Evolutionary conservation across 192 early-diverging fungal genomes (phyloP), one percentile per base, ranked within the genome.

Genomic region (Coemansia sp.): DNA sequence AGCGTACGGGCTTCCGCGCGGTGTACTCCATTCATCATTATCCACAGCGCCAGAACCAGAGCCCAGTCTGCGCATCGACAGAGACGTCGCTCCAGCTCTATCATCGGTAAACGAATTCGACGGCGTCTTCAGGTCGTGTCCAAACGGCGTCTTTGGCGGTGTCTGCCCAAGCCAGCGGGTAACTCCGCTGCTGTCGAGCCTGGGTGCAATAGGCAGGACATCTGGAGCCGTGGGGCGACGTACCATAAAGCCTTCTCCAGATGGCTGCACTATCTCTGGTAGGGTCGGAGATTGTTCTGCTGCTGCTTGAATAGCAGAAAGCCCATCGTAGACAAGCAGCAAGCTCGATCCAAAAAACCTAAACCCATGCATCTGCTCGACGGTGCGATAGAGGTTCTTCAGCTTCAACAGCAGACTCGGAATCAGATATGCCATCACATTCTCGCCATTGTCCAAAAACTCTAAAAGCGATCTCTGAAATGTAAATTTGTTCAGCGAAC

Each of bases 311-410:
- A 63, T 61, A 8, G 74, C 68, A 8, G 71, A 62, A 21, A 76
- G 80, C 4, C 94, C 97, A 59, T 99, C 96, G 69, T 99, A 99
- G 40, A 98, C 87, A 12, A 99, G 86, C 61, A 99, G 72, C 20
- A 99, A 75, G 56, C 90, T 92, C 33, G 88, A 91, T 16, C 90
- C 90, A 78, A 96, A 99, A 67, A 99, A 99, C 10, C 97, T 86
- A 70, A 91, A 95, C 0, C 88, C 87, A 18, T 89, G 74, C 69
- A 99, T 84, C 30, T 80, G 82, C 58, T 86, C 82, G 18, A 98
- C 92, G 16, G 93, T 85, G 53, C 85, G 77, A 39, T 93, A 87
- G 29, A 99, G 84, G 16, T 83, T 82, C 34, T 81, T 81, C 52
- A 98, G 82, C 65, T 91, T 92, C 23, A 84, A 74, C 53, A 97